Percentiles rank a stretch among this genome's conserved stretches.
Conservation (phyloP, 768 basidiomycete genomes). For the Russula sp. region DNA sequence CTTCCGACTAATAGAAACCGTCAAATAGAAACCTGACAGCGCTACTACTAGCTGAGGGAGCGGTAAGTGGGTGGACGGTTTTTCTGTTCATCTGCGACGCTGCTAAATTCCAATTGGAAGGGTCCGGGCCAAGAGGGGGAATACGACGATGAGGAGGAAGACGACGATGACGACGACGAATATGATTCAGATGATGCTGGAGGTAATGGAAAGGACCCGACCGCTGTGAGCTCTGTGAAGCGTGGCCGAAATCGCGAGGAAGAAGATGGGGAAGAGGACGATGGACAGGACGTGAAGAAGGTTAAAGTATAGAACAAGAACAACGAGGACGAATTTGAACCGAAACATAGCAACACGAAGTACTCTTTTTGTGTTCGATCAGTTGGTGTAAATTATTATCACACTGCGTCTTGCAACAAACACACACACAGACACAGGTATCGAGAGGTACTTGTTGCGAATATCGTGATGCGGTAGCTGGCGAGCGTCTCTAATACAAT, state of each 20-base stretch:
- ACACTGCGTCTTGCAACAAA: slow-evolving; percentile 1
- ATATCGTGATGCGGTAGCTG: background rate
- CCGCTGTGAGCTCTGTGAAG: background rate
- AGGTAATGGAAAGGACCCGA: background rate
- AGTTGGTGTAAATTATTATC: background rate
- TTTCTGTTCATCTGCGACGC: background rate
- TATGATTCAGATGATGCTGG: background rate
- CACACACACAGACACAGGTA: slow-evolving; percentile 6
- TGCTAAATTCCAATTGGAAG: background rate
- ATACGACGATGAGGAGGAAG: background rate
- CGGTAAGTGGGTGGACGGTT: background rate
- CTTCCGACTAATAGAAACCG: background rate
- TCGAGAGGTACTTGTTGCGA: background rate
- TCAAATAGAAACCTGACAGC: background rate
- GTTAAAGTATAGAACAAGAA: slow-evolving; percentile 1
- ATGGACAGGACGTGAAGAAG: slow-evolving; percentile 11
- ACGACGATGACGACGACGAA: background rate
- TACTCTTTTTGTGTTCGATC: background rate
- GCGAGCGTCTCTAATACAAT: background rate
- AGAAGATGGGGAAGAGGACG: background rate
- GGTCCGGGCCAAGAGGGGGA: background rate
- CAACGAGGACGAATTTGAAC: background rate
- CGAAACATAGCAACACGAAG: background rate
- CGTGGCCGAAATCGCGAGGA: slow-evolving; percentile 5
- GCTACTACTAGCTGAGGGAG: background rate